Evolutionary conservation across 768 basidiomycete species (phyloP), one percentile per base, ranked within the genome.

Genomic region (Tremella yokohamensis): DNA sequence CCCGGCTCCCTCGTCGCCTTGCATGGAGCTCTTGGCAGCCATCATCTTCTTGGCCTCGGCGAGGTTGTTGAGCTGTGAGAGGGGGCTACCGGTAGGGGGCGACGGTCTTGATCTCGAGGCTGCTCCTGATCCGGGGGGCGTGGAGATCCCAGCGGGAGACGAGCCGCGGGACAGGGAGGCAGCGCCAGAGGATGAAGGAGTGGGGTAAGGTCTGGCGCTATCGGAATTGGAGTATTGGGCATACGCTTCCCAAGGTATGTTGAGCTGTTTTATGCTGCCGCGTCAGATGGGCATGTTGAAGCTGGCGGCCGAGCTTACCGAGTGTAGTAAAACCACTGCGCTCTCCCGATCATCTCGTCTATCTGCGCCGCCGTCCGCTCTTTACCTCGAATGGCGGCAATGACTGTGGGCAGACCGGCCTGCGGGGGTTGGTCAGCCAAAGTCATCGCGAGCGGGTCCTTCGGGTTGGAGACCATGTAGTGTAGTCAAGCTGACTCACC

Each of bases 311-410:
- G 37, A n/a, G 45, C 61, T 57, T 39, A 64, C 66, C 60, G 42
- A 11, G 51, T 65, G 38, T 62, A 70, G 50, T 70, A 70, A 53
- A 64, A 70, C 68, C 68, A 70, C 42, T 70, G 68, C 38, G 68
- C 65, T 42, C 66, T 49, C 13, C 55, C 63, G 8, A 70, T 66
- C 38, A 64, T 62, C 53, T 67, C 63, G 50, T 70, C 68, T 19
- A 70, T 67, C 49, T 65, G 61, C 18, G 53, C 56, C 25, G 64
- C 49, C 16, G 54, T 47, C 24, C 60, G 61, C 24, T 63, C 58
- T 18, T 48, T 54, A 6, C 61, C 66, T 40, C 63, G 57, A 12
- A 67, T 66, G 22, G 65, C 63, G 15, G 26, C 38, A 24, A 67
- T 63, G 20, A 70, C 66, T 8, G 61, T 64, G 22, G 68, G 68